These are phyloP conservation scores for Xerocomus amazonicus DNA, from an alignment of 1,284 basidiomycete genomes.

Conservation along the genomic window DNA sequence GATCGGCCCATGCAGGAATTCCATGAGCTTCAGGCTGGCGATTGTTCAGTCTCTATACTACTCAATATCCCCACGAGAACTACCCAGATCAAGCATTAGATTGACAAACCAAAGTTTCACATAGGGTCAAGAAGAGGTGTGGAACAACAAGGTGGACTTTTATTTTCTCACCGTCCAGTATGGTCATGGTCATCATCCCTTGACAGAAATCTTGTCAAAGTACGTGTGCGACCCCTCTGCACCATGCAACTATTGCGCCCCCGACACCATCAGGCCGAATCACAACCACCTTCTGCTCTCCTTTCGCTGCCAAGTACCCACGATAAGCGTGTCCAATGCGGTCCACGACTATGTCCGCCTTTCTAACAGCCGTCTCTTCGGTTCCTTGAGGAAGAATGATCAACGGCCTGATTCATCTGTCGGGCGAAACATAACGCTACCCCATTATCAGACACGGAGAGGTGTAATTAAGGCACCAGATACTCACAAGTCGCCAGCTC, in stretches of 20 bases:
- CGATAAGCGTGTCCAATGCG: conserved; percentile 15
- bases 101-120: too few species aligned
- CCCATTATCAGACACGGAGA: background rate
- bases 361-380: background rate
- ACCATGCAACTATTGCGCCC: background rate
- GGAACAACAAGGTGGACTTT: too few species aligned
- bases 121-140: too few species aligned
- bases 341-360: conserved; percentile 14
- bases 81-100: too few species aligned
- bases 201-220: background rate
- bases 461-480: too few species aligned
- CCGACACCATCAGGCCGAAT: background rate
- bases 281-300: background rate
- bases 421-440: conserved; percentile 16
- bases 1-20: too few species aligned
- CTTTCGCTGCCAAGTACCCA: background rate
- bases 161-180: too few species aligned
- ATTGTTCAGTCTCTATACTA: too few species aligned
- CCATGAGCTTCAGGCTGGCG: too few species aligned
- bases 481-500: conserved; percentile 8
- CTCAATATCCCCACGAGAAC: too few species aligned
- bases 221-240: background rate
- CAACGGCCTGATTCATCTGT: conserved; percentile 13
- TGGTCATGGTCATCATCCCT: too few species aligned
- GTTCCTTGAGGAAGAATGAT: conserved; percentile 16